Evolutionary conservation across 106 monocot species (phyloP).

Genomic region (Dioscorea alata): DNA sequence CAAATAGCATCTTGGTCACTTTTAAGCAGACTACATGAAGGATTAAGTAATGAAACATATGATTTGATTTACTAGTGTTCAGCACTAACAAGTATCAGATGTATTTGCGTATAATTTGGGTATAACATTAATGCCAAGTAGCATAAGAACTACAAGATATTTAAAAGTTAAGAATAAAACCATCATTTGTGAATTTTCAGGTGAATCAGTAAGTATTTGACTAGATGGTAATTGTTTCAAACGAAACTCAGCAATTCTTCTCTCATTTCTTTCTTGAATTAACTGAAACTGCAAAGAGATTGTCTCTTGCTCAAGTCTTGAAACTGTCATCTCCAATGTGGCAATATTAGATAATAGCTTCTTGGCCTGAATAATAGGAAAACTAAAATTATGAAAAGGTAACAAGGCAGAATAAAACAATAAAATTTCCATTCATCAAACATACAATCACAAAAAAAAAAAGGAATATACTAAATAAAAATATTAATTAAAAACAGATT

Average conservation of each 20-base stretch:
- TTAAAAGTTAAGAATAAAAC: slow-evolving; percentile 12
- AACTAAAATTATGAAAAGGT: background rate
- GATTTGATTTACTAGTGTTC: no score
- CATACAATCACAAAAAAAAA: no score
- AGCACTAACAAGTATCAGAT: no score
- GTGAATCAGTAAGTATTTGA: slow-evolving; percentile 11
- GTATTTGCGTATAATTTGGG: no score
- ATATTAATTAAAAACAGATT: no score
- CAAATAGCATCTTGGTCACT: slow-evolving; percentile 1
- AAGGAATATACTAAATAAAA: no score
- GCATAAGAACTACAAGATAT: background rate
- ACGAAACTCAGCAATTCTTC: slow-evolving; percentile 58
- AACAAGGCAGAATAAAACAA: background rate
- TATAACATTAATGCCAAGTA: no score
- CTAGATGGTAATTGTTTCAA: slow-evolving; percentile 51
- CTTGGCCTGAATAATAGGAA: slow-evolving; percentile 36
- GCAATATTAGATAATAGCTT: slow-evolving; percentile 68
- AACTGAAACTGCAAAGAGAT: slow-evolving; percentile 70
- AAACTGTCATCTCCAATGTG: slow-evolving; percentile 43
- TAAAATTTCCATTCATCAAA: no score
- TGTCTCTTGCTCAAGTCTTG: slow-evolving; percentile 71
- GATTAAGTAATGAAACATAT: no score
- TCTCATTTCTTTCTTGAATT: slow-evolving; percentile 92
- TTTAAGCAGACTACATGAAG: no score
- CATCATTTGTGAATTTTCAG: slow-evolving; percentile 8